A percentile compares a stretch with the other conserved stretches of the same genome.
These are phyloP conservation scores for Aquanectria penicillioides DNA, from an alignment of 2,329 filamentous ascomycete genomes.

Conservation along the genomic window DNA sequence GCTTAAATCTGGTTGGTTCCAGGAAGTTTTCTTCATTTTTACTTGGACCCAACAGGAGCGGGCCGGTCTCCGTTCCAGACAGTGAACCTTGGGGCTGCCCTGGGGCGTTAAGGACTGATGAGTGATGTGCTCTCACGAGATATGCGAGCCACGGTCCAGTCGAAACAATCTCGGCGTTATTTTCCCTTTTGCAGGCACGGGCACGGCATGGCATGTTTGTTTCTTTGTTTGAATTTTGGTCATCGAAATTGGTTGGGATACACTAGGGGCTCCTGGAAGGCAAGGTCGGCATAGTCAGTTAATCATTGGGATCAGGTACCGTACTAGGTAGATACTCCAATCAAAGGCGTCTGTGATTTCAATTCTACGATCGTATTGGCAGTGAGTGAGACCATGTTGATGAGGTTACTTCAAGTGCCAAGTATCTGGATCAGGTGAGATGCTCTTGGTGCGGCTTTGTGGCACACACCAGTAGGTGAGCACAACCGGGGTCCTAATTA, in stretches of 20 bases:
- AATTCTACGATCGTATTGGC: neutral
- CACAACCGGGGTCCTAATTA: too few relatives aligned
- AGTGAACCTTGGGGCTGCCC: neutral
- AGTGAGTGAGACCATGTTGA: too few relatives aligned
- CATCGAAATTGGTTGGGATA: constrained; percentile 27
- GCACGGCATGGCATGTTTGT: constrained; percentile 15
- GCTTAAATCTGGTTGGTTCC: constrained; percentile 46
- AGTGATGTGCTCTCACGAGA: constrained; percentile 31
- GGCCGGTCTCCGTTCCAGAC: constrained; percentile 8
- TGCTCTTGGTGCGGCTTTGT: too few relatives aligned
- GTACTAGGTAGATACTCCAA: constrained; percentile 17
- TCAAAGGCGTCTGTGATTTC: constrained; percentile 15
- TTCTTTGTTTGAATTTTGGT: constrained; percentile 16
- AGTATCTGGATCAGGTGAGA: too few relatives aligned
- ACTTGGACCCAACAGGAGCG: neutral
- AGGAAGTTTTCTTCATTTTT: constrained; percentile 2
- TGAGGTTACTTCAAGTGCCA: too few relatives aligned
- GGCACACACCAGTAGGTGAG: too few relatives aligned
- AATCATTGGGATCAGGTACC: constrained; percentile 10
- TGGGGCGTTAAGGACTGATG: constrained; percentile 21
- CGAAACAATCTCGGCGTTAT: constrained; percentile 25
- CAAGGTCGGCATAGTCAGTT: constrained; percentile 5
- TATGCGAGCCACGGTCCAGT: constrained; percentile 24
- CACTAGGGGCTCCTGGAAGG: constrained; percentile 3
- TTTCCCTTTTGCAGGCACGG: constrained; percentile 22